Evolutionary conservation across 306 rosid species (phyloP).

Genomic region (Ziziphus jujuba): DNA sequence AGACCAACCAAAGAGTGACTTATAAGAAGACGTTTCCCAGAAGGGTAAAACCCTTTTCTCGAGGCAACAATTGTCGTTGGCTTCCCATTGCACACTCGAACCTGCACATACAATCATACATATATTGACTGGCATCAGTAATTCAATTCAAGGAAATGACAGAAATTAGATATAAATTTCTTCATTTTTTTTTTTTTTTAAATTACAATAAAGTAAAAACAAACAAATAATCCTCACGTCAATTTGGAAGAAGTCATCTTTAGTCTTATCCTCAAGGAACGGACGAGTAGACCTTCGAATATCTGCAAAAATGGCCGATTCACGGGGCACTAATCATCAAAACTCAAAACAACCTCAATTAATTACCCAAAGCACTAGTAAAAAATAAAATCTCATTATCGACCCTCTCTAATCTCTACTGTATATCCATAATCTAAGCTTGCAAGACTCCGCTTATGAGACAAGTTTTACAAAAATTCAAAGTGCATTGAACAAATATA

Average conservation of each 20-base stretch:
- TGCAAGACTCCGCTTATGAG: too few species aligned
- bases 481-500: slow-evolving; percentile 3
- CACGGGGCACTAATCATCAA: neutral
- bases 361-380: neutral
- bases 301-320: slow-evolving; percentile 46
- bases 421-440: too few species aligned
- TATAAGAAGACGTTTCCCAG: slow-evolving; percentile 75
- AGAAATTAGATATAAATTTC: neutral
- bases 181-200: too few species aligned
- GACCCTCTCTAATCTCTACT: too few species aligned
- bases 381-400: neutral
- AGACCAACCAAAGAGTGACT: slow-evolving; percentile 77
- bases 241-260: slow-evolving; percentile 91
- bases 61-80: slow-evolving; percentile 86
- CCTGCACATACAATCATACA: slow-evolving; percentile 44
- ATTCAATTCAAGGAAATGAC: neutral
- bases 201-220: too few species aligned
- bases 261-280: slow-evolving; percentile 78
- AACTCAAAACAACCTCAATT: too few species aligned
- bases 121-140: slow-evolving; percentile 3
- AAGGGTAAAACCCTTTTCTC: slow-evolving; percentile 84
- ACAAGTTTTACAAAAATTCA: neutral
- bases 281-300: slow-evolving; percentile 88
- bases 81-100: slow-evolving; percentile 91
- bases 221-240: slow-evolving; percentile 56